phyloP scores from a whole-genome alignment of 2,329 filamentous ascomycete species.

The Beauveria sp. region DNA sequence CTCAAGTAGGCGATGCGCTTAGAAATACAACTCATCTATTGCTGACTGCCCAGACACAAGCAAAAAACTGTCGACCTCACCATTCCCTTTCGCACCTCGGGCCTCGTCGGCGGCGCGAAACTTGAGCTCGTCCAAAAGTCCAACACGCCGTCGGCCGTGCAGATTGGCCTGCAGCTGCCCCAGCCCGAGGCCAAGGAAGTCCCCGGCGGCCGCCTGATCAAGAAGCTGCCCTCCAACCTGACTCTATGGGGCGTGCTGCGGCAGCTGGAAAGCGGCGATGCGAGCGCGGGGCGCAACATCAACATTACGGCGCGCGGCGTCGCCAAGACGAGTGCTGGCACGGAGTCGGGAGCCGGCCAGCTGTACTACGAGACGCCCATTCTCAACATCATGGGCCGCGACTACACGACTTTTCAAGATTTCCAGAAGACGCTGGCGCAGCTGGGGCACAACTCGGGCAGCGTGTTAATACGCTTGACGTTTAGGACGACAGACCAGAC shows the following conservation, averaged over 20 bases:
- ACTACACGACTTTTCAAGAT: conserved; percentile 68
- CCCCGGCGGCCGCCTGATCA: conserved; percentile 60
- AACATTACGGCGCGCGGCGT: conserved; percentile 81
- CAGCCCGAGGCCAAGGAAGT: conserved; percentile 57
- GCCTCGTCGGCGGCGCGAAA: conserved; percentile 78
- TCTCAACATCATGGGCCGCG: conserved; percentile 74
- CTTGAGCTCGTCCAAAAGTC: conserved; percentile 86
- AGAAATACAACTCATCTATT: neutral
- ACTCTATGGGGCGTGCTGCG: conserved; percentile 85
- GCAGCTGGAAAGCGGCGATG: conserved; percentile 74
- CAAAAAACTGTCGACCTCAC: conserved; percentile 83
- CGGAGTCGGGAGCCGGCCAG: conserved; percentile 57
- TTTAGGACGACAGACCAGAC: conserved; percentile 72
- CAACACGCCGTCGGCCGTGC: conserved; percentile 76
- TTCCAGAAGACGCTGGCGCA: conserved; percentile 85
- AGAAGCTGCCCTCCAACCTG: conserved; percentile 83
- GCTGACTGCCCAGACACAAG: conserved; percentile 55
- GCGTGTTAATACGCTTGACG: conserved; percentile 66
- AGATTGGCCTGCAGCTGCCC: conserved; percentile 81
- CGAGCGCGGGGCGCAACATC: conserved; percentile 51
- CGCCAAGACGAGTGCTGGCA: conserved; percentile 50
- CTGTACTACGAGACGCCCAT: conserved; percentile 84
- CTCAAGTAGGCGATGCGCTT: conserved; percentile 56
- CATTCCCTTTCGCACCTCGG: conserved; percentile 72
- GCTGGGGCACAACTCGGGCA: conserved; percentile 80